phyloP scores from a whole-genome alignment of 2,329 filamentous ascomycete genomes.

The Colletotrichum melonis region DNA sequence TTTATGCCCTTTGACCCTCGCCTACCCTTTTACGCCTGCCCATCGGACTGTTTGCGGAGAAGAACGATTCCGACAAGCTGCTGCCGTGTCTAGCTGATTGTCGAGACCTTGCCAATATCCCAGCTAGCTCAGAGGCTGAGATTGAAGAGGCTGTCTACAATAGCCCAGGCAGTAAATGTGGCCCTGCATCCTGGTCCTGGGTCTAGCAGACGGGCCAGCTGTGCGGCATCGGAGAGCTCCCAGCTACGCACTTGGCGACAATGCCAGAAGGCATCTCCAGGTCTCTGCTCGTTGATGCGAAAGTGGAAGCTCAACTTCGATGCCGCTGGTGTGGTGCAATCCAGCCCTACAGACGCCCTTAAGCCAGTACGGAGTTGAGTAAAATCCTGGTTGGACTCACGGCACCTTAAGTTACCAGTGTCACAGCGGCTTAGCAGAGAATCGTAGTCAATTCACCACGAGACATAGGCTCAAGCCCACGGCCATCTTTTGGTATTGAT shows the following conservation, averaged over 20 bases:
- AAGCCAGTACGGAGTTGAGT: no score
- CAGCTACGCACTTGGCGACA: background rate
- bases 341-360: no score
- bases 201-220: background rate
- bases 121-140: background rate
- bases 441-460: no score
- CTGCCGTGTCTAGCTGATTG: background rate
- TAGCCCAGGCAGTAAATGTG: background rate
- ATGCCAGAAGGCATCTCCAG: background rate
- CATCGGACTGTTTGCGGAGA: background rate
- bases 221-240: background rate
- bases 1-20: background rate
- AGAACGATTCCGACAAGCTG: background rate
- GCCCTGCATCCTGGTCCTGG: background rate
- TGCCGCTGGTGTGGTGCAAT: no score
- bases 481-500: no score
- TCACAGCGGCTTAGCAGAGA: no score
- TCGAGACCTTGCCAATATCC: background rate
- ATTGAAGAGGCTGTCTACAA: background rate
- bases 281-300: no score
- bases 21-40: background rate
- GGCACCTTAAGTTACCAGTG: no score
- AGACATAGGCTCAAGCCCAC: no score
- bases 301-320: no score
- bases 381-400: no score